Evolutionary conservation across 306 rosid species (phyloP).

Genomic region (Sphenostylis stenocarpa): DNA sequence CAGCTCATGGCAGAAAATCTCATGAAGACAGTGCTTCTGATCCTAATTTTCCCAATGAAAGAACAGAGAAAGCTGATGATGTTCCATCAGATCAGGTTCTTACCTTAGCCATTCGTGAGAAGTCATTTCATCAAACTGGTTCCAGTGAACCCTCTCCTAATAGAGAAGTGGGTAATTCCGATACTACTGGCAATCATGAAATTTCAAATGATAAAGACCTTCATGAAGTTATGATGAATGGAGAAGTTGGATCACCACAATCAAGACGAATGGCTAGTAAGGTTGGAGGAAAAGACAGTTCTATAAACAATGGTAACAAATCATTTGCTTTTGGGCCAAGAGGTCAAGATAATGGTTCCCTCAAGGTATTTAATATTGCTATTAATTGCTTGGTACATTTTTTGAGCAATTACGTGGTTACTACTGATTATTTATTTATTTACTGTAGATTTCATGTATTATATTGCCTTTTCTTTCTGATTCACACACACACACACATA

Average conservation of each 20-base stretch:
- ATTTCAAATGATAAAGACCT: slow-evolving; percentile 41
- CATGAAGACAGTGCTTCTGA: slow-evolving; percentile 53
- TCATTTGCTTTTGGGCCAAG: slow-evolving; percentile 73
- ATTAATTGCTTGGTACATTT: slow-evolving; percentile 26
- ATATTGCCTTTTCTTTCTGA: background rate
- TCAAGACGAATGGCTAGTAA: slow-evolving; percentile 48
- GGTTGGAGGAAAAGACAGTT: slow-evolving; percentile 63
- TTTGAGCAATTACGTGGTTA: slow-evolving; percentile 10
- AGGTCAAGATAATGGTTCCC: slow-evolving; percentile 64
- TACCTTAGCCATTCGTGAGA: slow-evolving; percentile 70
- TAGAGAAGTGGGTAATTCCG: slow-evolving; percentile 51
- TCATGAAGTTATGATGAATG: slow-evolving; percentile 59
- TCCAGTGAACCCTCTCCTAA: slow-evolving; percentile 48
- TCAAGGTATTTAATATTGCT: slow-evolving; percentile 49
- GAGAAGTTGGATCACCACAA: slow-evolving; percentile 62
- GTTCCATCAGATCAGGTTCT: slow-evolving; percentile 70
- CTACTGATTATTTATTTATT: background rate
- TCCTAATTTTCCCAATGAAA: slow-evolving; percentile 48
- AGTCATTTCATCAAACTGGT: slow-evolving; percentile 54
- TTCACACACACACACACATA: background rate
- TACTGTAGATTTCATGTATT: background rate
- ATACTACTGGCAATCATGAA: slow-evolving; percentile 47
- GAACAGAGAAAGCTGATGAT: slow-evolving; percentile 48
- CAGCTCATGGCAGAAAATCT: slow-evolving; percentile 48
- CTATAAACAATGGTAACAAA: slow-evolving; percentile 48